A percentile compares a stretch with the other conserved stretches of the same genome.
Conservation (phyloP, 2,329 filamentous ascomycete species). For the Albophoma yamanashiensis region DNA sequence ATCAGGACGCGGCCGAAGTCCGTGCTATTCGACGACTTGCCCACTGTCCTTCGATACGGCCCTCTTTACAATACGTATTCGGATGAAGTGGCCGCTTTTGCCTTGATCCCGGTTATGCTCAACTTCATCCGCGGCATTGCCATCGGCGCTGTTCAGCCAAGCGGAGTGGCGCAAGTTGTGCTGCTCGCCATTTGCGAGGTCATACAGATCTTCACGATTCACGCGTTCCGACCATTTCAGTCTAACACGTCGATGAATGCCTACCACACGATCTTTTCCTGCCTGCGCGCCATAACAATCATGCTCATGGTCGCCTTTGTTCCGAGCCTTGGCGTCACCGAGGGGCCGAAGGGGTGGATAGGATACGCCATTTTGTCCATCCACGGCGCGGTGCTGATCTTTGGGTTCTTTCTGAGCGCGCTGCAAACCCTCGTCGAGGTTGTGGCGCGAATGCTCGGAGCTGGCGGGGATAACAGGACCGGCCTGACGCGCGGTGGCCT, state of each 20-base stretch:
- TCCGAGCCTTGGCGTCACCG: constrained; percentile 66
- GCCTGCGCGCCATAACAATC: constrained; percentile 64
- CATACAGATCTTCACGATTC: constrained; percentile 74
- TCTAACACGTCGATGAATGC: constrained; percentile 94
- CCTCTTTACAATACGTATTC: constrained; percentile 97
- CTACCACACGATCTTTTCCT: constrained; percentile 79
- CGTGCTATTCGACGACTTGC: constrained; percentile 84
- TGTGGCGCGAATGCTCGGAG: constrained; percentile 68
- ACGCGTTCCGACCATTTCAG: constrained; percentile 85
- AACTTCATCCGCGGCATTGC: constrained; percentile 81
- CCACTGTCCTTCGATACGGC: constrained; percentile 81
- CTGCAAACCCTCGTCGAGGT: constrained; percentile 88
- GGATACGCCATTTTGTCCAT: constrained; percentile 84
- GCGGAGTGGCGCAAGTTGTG: constrained; percentile 86
- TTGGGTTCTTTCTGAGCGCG: constrained; percentile 90
- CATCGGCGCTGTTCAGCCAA: constrained; percentile 85
- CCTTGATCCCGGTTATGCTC: constrained; percentile 74
- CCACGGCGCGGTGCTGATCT: constrained; percentile 73
- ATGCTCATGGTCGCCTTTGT: constrained; percentile 76
- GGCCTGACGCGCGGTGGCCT: constrained; percentile 71
- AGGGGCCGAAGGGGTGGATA: constrained; percentile 84
- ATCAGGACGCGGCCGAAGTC: constrained; percentile 71
- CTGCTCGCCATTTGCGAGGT: constrained; percentile 91
- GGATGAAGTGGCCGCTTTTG: constrained; percentile 84
- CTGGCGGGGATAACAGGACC: constrained; percentile 62